These are phyloP conservation scores for Ammopiptanthus mongolicus DNA, from an alignment of 306 rosid species.

Conservation along the genomic window DNA sequence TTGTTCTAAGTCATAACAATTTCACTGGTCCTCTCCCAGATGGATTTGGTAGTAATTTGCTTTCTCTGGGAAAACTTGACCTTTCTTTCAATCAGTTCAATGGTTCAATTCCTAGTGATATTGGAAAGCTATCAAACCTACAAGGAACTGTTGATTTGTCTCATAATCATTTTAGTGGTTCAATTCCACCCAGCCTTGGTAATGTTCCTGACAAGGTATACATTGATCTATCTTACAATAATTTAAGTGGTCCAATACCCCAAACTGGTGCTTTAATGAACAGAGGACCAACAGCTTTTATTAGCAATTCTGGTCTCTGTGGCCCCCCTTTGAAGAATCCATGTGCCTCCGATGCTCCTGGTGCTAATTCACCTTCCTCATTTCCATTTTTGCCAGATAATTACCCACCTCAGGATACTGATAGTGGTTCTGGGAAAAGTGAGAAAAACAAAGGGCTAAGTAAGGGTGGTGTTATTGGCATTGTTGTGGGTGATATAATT, in stretches of 20 bases:
- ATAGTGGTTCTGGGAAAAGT: slow-evolving; percentile 22
- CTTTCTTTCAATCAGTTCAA: slow-evolving; percentile 53
- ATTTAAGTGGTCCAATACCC: slow-evolving; percentile 72
- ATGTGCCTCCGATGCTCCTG: slow-evolving; percentile 47
- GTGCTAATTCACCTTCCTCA: slow-evolving; percentile 45
- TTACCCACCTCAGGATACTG: slow-evolving; percentile 34
- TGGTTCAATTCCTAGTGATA: slow-evolving; percentile 64
- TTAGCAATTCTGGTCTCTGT: slow-evolving; percentile 67
- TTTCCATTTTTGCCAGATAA: slow-evolving; percentile 56
- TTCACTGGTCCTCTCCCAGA: slow-evolving; percentile 50
- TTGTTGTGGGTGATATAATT: slow-evolving; percentile 54
- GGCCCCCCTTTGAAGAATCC: slow-evolving; percentile 75
- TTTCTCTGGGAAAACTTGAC: slow-evolving; percentile 49
- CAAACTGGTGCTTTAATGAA: slow-evolving; percentile 72
- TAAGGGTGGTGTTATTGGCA: slow-evolving; percentile 44
- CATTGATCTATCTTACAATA: slow-evolving; percentile 61
- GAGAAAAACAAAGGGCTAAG: slow-evolving; percentile 45
- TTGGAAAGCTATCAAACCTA: slow-evolving; percentile 61
- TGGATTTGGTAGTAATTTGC: slow-evolving; percentile 48
- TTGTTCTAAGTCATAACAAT: slow-evolving; percentile 56
- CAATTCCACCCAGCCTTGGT: slow-evolving; percentile 70
- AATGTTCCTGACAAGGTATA: slow-evolving; percentile 77
- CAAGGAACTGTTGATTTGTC: slow-evolving; percentile 79
- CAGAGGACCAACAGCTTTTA: slow-evolving; percentile 84
- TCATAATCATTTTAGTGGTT: slow-evolving; percentile 59